Conservation (phyloP, 2,329 filamentous ascomycete genomes). For the Epichloe typhina region DNA sequence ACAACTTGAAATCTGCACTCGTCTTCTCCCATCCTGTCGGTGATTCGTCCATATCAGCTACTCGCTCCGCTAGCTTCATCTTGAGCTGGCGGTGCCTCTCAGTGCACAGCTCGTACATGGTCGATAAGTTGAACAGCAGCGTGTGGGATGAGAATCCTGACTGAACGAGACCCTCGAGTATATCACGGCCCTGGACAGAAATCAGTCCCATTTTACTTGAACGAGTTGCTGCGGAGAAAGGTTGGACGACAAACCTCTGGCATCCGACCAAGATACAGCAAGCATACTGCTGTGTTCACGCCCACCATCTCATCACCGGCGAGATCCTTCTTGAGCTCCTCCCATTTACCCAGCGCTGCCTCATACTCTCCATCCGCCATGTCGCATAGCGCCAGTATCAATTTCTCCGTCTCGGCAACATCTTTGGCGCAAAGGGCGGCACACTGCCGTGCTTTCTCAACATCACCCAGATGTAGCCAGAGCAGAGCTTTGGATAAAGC, state of each 20-base stretch:
- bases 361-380: conserved; percentile 69
- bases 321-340: conserved; percentile 27
- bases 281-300: conserved; percentile 73
- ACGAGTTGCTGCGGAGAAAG: not conserved
- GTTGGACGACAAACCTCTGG: conserved; percentile 39
- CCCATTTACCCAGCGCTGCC: conserved; percentile 50
- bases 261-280: conserved; percentile 70
- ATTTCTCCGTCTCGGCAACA: conserved; percentile 25
- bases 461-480: conserved; percentile 67
- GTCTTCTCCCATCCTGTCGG: conserved; percentile 55
- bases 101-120: conserved; percentile 82
- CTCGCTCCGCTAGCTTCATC: conserved; percentile 52
- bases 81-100: conserved; percentile 63
- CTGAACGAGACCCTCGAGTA: conserved; percentile 55
- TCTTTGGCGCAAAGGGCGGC: conserved; percentile 22
- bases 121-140: conserved; percentile 78
- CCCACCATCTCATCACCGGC: conserved; percentile 52
- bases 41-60: conserved; percentile 46
- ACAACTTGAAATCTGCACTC: conserved; percentile 67
- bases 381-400: conserved; percentile 55
- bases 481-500: conserved; percentile 48
- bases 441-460: conserved; percentile 49
- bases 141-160: conserved; percentile 58
- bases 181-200: conserved; percentile 39
- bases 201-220: conserved; percentile 7